Evolutionary conservation across 345 rosid genomes (phyloP), one percentile per base, ranked within the genome.

Genomic region (Eucalyptus brandiana): DNA sequence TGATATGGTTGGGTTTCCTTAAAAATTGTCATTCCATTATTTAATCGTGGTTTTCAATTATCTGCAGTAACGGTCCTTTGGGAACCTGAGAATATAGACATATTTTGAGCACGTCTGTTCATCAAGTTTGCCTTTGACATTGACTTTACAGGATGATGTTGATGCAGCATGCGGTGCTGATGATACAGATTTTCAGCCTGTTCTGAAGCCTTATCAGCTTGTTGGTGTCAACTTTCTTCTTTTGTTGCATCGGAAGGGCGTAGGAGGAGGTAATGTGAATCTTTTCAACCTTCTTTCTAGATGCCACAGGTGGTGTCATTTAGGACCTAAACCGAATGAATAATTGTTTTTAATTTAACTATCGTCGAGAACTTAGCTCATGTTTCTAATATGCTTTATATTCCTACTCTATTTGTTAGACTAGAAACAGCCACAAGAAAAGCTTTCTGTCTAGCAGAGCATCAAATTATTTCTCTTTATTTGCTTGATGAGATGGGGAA

Each of bases 161-260:
- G 96, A 94, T 92, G 94, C 91, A 60, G 99, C 98, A 8, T 96
- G 99, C 88, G 93, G 94, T 86, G 95, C 86, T 30, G 94, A 89
- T 89, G 99, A 95, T 91, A 94, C 95, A 45, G 95, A 93, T 92
- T 96, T 95, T 92, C 96, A 96, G 94, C 99, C 98, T 60, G 88
- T 97, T 90, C 97, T 98, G 90, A 97, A 97, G 92, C 99, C 99
- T 67, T 97, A 97, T 88, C 99, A 98, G 91, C 94, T 98, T 53
- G 98, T 96, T 89, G 99, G 99, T 86, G 99, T 98, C 89, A 98
- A 96, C 91, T 98, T 98, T 95, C 99, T 98, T 93, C 98, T 98
- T 89, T 88, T 96, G n/a, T 90, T 98, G 92, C 94, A 98, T 80
- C 92, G 95, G 83, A 97, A 95, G 93, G 93, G 97, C 81, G 94